Evolutionary conservation across 2,329 filamentous ascomycete species (phyloP).

Genomic region (Aspergillus sp.): DNA sequence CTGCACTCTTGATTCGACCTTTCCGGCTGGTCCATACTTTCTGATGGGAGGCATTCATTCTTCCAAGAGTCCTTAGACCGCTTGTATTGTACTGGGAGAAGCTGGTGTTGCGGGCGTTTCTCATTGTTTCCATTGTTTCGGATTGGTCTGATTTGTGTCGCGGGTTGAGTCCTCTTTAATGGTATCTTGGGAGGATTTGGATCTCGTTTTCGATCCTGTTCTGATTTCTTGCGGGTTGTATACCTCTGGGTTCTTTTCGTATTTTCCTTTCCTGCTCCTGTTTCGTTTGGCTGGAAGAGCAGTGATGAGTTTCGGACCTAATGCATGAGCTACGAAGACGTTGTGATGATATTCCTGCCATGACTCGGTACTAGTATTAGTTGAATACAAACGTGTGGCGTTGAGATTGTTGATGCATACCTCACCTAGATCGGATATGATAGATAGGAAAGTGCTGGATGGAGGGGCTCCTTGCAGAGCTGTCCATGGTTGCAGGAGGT

Average conservation of each 20-base stretch:
- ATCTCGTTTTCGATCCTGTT: background rate
- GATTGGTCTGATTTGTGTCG: conserved; percentile 13
- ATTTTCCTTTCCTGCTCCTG: conserved; percentile 9
- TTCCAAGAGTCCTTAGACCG: conserved; percentile 23
- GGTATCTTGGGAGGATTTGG: conserved; percentile 14
- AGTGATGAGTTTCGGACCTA: conserved; percentile 22
- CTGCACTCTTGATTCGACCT: conserved; percentile 14
- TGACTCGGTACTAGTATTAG: background rate
- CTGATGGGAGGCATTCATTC: conserved; percentile 7
- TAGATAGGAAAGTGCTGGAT: background rate
- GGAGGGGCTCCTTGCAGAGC: background rate
- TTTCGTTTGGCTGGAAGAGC: conserved; percentile 7
- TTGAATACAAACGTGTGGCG: conserved; percentile 1
- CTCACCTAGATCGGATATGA: too few species aligned
- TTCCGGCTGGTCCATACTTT: conserved; percentile 14
- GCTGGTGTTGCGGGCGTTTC: conserved; percentile 17
- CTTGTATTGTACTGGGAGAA: conserved; percentile 26
- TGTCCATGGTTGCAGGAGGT: background rate
- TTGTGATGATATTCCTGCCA: conserved; percentile 15
- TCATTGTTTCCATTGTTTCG: conserved; percentile 16
- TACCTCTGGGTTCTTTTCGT: conserved; percentile 13
- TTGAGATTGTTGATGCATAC: background rate
- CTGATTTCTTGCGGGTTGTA: conserved; percentile 13
- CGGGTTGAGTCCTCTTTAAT: conserved; percentile 20
- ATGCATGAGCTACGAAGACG: conserved; percentile 22